Conservation (phyloP, 352 stramenopile genomes). For the Globisporangium barbulae region DNA sequence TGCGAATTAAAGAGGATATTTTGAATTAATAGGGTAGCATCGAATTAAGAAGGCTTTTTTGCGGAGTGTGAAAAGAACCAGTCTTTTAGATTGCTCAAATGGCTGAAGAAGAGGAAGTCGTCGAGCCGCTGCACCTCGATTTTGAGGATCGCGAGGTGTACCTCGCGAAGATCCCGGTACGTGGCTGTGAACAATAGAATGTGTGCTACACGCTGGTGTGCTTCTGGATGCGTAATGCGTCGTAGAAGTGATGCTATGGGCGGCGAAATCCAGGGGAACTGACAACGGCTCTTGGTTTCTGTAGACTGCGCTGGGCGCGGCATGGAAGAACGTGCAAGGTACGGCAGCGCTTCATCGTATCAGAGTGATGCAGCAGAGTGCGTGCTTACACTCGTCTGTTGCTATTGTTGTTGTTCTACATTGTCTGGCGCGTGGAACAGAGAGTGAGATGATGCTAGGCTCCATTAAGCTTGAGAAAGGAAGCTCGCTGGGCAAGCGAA, state of each 20-base stretch:
- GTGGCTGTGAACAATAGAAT: neutral
- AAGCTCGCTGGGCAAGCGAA: constrained; percentile 61
- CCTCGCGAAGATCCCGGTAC: constrained; percentile 82
- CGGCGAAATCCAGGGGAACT: neutral
- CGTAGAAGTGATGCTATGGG: neutral
- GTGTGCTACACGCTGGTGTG: neutral
- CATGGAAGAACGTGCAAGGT: constrained; percentile 87
- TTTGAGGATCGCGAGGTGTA: constrained; percentile 87
- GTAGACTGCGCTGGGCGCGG: constrained; percentile 63
- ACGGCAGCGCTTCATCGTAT: neutral
- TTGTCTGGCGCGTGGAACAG: constrained; percentile 25
- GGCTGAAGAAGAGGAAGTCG: constrained; percentile 85
- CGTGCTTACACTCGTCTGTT: neutral
- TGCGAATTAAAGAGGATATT: no score
- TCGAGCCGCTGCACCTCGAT: constrained; percentile 87
- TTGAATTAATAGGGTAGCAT: neutral
- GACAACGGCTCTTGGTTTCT: constrained; percentile 7
- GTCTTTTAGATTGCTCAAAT: constrained; percentile 27
- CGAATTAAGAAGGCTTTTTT: neutral
- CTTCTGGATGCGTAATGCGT: neutral
- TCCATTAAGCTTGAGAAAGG: constrained; percentile 85
- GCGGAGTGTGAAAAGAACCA: neutral
- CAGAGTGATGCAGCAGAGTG: neutral
- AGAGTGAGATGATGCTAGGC: constrained; percentile 81
- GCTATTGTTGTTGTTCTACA: constrained; percentile 2